Percentiles rank a stretch among this genome's conserved stretches.
These are phyloP conservation scores for Neoboletus brunneissimus DNA, from an alignment of 768 basidiomycete genomes.

Conservation along the genomic window DNA sequence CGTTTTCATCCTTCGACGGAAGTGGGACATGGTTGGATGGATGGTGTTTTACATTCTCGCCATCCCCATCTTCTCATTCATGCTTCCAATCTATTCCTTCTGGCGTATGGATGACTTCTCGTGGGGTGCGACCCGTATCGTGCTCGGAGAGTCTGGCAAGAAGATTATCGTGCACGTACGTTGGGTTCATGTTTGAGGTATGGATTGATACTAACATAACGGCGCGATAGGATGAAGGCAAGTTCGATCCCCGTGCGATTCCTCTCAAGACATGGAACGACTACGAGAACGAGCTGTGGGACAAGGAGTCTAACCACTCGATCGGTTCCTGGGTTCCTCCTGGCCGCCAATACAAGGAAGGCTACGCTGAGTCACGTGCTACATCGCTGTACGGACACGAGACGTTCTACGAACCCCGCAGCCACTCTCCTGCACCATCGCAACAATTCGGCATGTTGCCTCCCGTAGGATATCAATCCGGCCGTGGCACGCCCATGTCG, in stretches of 20 bases:
- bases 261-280: conserved; percentile 97
- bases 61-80: conserved; percentile 90
- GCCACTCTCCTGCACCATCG: conserved; percentile 73
- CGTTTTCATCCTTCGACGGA: conserved; percentile 87
- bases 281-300: conserved; percentile 96
- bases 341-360: conserved; percentile 63
- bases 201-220: conserved; percentile 6
- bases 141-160: conserved; percentile 93
- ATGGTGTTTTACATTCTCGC: conserved; percentile 95
- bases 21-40: conserved; percentile 99
- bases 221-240: conserved; percentile 81
- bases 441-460: conserved; percentile 51
- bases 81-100: conserved; percentile 92
- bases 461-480: conserved; percentile 73
- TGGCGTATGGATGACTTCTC: conserved; percentile 99
- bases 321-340: conserved; percentile 92
- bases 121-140: conserved; percentile 91
- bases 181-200: conserved; percentile 7
- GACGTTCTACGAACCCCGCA: conserved; percentile 76
- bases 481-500: conserved; percentile 69
- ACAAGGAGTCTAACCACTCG: conserved; percentile 94
- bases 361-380: conserved; percentile 73
- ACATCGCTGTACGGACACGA: conserved; percentile 85
- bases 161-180: conserved; percentile 91
- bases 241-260: conserved; percentile 90